phyloP scores from a whole-genome alignment of 495 filamentous ascomycete genomes.

The Xylaria curta region DNA sequence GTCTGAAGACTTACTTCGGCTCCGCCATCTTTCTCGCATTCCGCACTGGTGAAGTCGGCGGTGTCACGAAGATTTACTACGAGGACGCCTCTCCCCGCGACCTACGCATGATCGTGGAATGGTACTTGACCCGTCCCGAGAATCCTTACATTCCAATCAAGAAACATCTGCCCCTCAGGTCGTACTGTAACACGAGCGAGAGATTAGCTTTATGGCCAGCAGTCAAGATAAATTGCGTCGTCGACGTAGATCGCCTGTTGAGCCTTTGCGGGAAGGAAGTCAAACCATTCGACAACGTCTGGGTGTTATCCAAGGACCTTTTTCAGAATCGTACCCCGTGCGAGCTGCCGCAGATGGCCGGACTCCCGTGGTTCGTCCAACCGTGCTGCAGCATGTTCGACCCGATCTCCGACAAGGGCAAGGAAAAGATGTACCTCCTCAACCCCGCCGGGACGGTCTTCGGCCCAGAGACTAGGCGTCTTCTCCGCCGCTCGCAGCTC shows the following conservation, averaged over 20 bases:
- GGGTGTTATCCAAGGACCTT: slow-evolving; percentile 5
- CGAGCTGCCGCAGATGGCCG: not conserved
- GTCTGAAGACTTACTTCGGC: slow-evolving; percentile 15
- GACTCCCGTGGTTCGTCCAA: slow-evolving; percentile 12
- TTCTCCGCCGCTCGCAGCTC: not conserved
- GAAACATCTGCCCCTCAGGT: not conserved
- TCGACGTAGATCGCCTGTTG: not conserved
- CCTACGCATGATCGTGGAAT: slow-evolving; percentile 18
- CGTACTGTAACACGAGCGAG: not conserved
- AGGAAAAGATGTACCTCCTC: not conserved
- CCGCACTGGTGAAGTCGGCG: not conserved
- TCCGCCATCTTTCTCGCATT: slow-evolving; percentile 12
- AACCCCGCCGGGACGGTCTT: not conserved
- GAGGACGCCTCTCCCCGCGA: slow-evolving; percentile 13
- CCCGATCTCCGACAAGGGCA: not conserved
- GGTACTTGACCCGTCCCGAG: slow-evolving; percentile 4
- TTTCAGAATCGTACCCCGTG: not conserved
- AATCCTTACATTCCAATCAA: slow-evolving; percentile 1
- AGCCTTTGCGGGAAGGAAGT: not conserved
- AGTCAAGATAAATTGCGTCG: slow-evolving; percentile 24
- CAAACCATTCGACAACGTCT: not conserved
- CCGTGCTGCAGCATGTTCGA: not conserved
- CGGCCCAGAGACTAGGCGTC: not conserved
- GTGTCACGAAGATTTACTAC: not conserved
- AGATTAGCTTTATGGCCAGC: slow-evolving; percentile 15